These are phyloP conservation scores for Gloeopeniophorella convolvens DNA, from an alignment of 768 basidiomycete genomes.

Conservation along the genomic window DNA sequence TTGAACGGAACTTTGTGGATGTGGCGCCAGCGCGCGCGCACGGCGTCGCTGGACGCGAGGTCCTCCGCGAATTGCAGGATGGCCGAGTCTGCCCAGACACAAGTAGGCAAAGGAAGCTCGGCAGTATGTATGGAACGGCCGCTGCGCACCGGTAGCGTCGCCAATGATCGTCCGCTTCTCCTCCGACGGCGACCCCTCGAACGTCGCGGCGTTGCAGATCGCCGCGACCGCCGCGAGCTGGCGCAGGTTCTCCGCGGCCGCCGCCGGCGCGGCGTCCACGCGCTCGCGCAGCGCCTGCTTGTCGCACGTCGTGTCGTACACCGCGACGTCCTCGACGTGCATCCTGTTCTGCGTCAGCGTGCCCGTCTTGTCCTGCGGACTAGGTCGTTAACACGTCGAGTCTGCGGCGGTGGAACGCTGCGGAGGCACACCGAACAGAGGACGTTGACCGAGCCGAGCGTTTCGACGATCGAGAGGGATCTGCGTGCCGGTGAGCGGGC, in stretches of 20 bases:
- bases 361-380: conserved; percentile 46
- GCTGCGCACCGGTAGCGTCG: conserved; percentile 44
- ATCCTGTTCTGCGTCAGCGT: conserved; percentile 56
- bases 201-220: conserved; percentile 46
- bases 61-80: conserved; percentile 45
- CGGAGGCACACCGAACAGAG: conserved; percentile 29
- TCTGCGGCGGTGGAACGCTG: neutral
- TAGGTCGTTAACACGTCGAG: neutral
- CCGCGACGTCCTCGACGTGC: conserved; percentile 45
- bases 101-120: neutral
- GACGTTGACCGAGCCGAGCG: conserved; percentile 55
- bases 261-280: neutral
- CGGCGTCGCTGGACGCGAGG: conserved; percentile 11
- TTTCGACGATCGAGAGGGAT: conserved; percentile 59
- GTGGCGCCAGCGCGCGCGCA: conserved; percentile 18
- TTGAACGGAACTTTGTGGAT: conserved; percentile 31
- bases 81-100: conserved; percentile 38
- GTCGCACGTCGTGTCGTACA: conserved; percentile 27
- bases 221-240: conserved; percentile 36
- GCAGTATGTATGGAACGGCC: neutral
- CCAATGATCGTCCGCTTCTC: conserved; percentile 35
- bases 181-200: conserved; percentile 31
- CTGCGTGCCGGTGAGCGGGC: neutral
- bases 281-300: conserved; percentile 10
- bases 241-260: conserved; percentile 17